Conservation (phyloP, 768 basidiomycete species). For the Mycena kentingensis region DNA sequence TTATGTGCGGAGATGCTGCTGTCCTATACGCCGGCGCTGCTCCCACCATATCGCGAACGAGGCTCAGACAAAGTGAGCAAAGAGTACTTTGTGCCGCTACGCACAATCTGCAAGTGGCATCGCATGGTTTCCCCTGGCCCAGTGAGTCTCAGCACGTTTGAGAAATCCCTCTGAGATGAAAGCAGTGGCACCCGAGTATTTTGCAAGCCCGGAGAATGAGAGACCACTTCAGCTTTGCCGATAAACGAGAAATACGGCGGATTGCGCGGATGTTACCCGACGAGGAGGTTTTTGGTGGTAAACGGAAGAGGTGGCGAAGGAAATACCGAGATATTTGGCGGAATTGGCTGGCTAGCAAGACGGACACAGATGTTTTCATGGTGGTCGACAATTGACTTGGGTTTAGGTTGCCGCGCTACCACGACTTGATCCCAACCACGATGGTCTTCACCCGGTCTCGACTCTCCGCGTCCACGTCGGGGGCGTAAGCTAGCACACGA, state of each 20-base stretch:
- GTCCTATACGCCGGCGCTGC: constrained; percentile 39
- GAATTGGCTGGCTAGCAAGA: constrained; percentile 39
- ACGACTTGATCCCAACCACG: too few relatives aligned
- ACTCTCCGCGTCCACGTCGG: too few relatives aligned
- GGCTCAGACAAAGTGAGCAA: constrained; percentile 21
- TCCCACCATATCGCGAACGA: constrained; percentile 38
- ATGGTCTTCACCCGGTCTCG: too few relatives aligned
- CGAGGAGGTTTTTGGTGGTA: constrained; percentile 34
- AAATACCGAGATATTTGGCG: constrained; percentile 41
- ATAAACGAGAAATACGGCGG: constrained; percentile 41
- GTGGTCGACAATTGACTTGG: too few relatives aligned
- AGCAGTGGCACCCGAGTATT: constrained; percentile 38
- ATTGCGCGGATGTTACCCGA: constrained; percentile 44
- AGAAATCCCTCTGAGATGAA: not conserved
- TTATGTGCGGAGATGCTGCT: constrained; percentile 27
- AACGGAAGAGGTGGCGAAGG: constrained; percentile 20
- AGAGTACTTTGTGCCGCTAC: constrained; percentile 34
- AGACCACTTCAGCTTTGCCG: constrained; percentile 38
- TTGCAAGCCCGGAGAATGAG: constrained; percentile 35
- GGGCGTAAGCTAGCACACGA: too few relatives aligned
- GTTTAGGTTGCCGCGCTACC: too few relatives aligned
- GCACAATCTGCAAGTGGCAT: constrained; percentile 48
- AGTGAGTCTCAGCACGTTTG: constrained; percentile 31
- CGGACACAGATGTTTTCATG: constrained; percentile 24
- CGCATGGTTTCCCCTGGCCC: constrained; percentile 44